A percentile compares a stretch with the other conserved stretches of the same genome.
These are phyloP conservation scores for Boletus mariae DNA, from an alignment of 1,284 basidiomycete genomes.

Conservation along the genomic window DNA sequence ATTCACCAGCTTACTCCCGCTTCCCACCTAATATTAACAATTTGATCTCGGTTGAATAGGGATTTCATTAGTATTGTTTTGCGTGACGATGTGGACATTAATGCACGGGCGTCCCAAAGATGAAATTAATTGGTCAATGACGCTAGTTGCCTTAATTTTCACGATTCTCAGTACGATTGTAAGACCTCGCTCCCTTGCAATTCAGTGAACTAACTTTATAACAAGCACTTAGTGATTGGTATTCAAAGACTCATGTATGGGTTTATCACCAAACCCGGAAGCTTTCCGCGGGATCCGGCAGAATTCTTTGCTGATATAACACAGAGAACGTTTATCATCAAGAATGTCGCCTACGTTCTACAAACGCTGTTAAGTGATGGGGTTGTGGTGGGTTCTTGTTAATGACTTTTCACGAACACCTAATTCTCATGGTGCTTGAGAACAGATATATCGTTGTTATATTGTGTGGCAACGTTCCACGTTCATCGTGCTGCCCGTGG, in stretches of 20 bases:
- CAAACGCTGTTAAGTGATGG: conserved; percentile 29
- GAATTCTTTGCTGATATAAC: conserved; percentile 23
- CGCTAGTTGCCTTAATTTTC: conserved; percentile 18
- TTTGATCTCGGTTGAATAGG: conserved; percentile 5
- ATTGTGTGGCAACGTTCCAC: conserved; percentile 16
- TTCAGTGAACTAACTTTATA: conserved; percentile 1
- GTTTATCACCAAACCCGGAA: conserved; percentile 13
- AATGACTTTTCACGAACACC: not conserved
- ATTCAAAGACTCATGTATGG: conserved; percentile 22
- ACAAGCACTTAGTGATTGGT: conserved; percentile 23
- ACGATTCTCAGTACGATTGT: conserved; percentile 20
- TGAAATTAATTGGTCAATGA: conserved; percentile 20
- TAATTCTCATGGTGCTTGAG: not conserved
- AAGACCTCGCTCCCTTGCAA: not conserved
- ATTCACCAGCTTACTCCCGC: not conserved
- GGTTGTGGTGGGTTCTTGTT: conserved; percentile 12
- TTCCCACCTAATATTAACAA: conserved; percentile 3
- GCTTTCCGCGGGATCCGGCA: not conserved
- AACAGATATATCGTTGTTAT: conserved; percentile 26
- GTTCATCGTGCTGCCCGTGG: conserved; percentile 12
- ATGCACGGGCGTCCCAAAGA: conserved; percentile 8
- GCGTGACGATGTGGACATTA: conserved; percentile 24
- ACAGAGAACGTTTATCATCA: conserved; percentile 23
- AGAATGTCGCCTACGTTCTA: conserved; percentile 19
- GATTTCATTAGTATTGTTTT: conserved; percentile 25